Conservation (phyloP, 2,329 filamentous ascomycete genomes). For the Fusarium sp. region DNA sequence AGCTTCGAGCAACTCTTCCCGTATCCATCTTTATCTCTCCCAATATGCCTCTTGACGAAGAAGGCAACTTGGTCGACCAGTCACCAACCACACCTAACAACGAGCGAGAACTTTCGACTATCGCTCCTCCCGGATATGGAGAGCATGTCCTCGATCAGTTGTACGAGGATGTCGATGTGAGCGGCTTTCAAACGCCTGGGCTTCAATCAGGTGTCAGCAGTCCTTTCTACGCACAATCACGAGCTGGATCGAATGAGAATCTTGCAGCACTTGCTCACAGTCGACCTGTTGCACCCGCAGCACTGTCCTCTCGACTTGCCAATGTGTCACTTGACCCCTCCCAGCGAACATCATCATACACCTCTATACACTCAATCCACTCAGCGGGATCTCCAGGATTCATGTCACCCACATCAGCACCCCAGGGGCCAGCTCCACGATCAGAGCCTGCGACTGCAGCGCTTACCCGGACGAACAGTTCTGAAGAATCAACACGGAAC, state of each 20-base stretch:
- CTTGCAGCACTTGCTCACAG: slow-evolving; percentile 63
- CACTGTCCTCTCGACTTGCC: slow-evolving; percentile 75
- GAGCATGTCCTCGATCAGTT: slow-evolving; percentile 90
- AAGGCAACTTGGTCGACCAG: slow-evolving; percentile 80
- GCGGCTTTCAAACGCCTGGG: slow-evolving; percentile 83
- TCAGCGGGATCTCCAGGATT: slow-evolving; percentile 60
- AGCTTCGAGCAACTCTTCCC: slow-evolving; percentile 89
- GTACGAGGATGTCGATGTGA: slow-evolving; percentile 86
- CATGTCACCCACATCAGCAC: slow-evolving; percentile 57
- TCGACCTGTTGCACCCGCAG: slow-evolving; percentile 59
- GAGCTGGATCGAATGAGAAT: slow-evolving; percentile 85
- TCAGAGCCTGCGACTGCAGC: slow-evolving; percentile 59
- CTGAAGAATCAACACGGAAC: slow-evolving; percentile 63
- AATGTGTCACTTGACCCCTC: slow-evolving; percentile 69
- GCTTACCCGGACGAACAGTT: slow-evolving; percentile 66
- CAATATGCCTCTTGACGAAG: slow-evolving; percentile 87
- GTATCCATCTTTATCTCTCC: slow-evolving; percentile 96
- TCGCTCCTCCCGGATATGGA: slow-evolving; percentile 92
- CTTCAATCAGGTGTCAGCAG: slow-evolving; percentile 81
- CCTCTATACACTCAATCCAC: slow-evolving; percentile 57
- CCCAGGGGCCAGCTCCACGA: slow-evolving; percentile 52
- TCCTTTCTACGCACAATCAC: slow-evolving; percentile 78
- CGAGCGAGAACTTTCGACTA: slow-evolving; percentile 67
- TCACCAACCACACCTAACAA: slow-evolving; percentile 58
- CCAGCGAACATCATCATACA: slow-evolving; percentile 60